These are phyloP conservation scores for Jatropha podagrica DNA, from an alignment of 441 rosid species.

Conservation along the genomic window DNA sequence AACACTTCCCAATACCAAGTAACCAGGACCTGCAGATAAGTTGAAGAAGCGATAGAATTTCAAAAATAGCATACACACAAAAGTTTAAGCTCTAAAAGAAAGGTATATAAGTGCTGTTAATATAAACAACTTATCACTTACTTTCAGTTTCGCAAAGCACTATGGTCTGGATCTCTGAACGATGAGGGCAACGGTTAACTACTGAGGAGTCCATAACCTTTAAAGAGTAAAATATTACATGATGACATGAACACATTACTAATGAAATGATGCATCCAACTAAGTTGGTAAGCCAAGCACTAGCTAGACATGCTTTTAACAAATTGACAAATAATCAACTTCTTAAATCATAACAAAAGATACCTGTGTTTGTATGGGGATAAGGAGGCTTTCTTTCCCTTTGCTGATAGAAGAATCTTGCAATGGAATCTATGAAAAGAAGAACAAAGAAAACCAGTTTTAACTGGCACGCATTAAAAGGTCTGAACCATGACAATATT, in stretches of 20 bases:
- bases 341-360: background rate
- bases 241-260: background rate
- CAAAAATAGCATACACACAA: background rate
- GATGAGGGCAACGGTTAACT: slow-evolving; percentile 62
- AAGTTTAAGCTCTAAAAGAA: background rate
- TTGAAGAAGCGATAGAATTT: slow-evolving; percentile 5
- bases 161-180: slow-evolving; percentile 61
- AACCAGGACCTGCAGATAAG: slow-evolving; percentile 42
- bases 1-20: slow-evolving; percentile 61
- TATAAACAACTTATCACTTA: slow-evolving; percentile 27
- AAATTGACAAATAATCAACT: background rate
- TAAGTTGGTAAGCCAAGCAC: background rate
- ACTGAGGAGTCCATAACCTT: slow-evolving; percentile 46
- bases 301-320: background rate
- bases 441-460: background rate
- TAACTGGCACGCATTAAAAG: background rate
- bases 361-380: slow-evolving; percentile 55
- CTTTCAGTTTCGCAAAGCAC: slow-evolving; percentile 49
- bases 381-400: slow-evolving; percentile 63
- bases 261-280: background rate
- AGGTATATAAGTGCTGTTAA: background rate
- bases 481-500: background rate
- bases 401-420: slow-evolving; percentile 39
- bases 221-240: slow-evolving; percentile 11
- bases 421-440: slow-evolving; percentile 38